These are phyloP conservation scores for Cryptococcus maquisensis DNA, from an alignment of 1,284 basidiomycete species.

Conservation along the genomic window DNA sequence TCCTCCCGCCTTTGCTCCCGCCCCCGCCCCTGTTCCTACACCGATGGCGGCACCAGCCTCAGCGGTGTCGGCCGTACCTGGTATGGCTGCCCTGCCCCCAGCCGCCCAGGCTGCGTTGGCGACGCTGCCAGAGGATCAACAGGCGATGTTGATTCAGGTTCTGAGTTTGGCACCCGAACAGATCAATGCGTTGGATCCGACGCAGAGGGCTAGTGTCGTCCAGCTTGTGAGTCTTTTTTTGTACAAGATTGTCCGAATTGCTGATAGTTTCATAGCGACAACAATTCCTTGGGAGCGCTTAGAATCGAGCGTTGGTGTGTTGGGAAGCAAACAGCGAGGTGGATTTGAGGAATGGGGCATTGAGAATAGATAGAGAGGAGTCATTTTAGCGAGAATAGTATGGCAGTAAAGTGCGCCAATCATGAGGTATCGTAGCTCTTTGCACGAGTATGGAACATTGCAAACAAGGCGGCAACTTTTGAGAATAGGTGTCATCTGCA, in stretches of 20 bases:
- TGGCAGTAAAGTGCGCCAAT: too few relatives aligned
- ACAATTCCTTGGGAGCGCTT: constrained; percentile 41
- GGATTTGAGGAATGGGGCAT: neutral
- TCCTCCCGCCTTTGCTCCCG: neutral
- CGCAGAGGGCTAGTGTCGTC: constrained; percentile 79
- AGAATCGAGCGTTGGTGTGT: neutral
- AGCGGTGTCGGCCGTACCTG: neutral
- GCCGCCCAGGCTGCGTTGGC: constrained; percentile 39
- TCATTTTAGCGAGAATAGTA: too few relatives aligned
- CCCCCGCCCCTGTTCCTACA: constrained; percentile 9
- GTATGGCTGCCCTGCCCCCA: constrained; percentile 25
- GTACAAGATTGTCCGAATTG: neutral
- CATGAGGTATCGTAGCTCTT: neutral
- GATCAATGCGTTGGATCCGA: constrained; percentile 74
- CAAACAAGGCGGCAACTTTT: too few relatives aligned
- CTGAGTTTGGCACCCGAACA: constrained; percentile 80
- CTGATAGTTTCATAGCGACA: constrained; percentile 23
- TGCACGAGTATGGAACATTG: too few relatives aligned
- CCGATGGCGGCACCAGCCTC: constrained; percentile 28
- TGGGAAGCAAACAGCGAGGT: neutral
- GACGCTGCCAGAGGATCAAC: constrained; percentile 47
- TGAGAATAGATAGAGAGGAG: neutral
- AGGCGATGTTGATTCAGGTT: constrained; percentile 83
- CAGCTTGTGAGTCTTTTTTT: constrained; percentile 60
- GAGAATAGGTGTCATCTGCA: too few relatives aligned